Evolutionary conservation across 768 basidiomycete genomes (phyloP).

Genomic region (Leccinum subtestaceum): DNA sequence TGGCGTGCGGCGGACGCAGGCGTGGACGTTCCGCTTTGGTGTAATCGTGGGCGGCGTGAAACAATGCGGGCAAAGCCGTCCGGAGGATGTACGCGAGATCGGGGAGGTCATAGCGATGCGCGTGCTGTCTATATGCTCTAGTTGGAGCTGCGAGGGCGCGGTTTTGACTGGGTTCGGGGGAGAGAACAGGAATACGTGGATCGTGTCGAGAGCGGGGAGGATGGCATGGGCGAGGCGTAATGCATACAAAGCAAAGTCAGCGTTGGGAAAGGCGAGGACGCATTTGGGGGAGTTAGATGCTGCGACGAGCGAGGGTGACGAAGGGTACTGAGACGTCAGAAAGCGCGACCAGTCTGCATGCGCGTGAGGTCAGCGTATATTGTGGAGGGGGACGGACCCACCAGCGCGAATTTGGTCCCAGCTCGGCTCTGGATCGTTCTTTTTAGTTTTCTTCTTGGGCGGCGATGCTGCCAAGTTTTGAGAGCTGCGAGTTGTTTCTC

Average conservation of each 20-base stretch:
- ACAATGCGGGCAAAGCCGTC: slow-evolving; percentile 18
- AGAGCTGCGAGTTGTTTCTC: slow-evolving; percentile 23
- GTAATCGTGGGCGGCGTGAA: slow-evolving; percentile 7
- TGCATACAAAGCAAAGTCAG: slow-evolving; percentile 4
- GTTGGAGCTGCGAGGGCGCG: background rate
- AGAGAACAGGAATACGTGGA: slow-evolving; percentile 22
- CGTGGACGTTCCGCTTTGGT: slow-evolving; percentile 14
- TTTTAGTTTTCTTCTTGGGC: slow-evolving; percentile 29
- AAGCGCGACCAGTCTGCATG: slow-evolving; percentile 20
- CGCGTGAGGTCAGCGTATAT: background rate
- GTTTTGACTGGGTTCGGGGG: background rate
- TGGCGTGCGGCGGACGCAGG: background rate
- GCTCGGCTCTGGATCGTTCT: slow-evolving; percentile 16
- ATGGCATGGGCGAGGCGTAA: slow-evolving; percentile 21
- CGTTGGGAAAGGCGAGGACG: slow-evolving; percentile 8
- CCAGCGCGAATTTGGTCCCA: slow-evolving; percentile 25
- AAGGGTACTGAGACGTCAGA: slow-evolving; percentile 21
- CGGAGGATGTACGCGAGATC: slow-evolving; percentile 24
- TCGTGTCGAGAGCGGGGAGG: slow-evolving; percentile 16
- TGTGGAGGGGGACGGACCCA: background rate
- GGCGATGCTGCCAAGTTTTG: slow-evolving; percentile 19
- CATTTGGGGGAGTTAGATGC: slow-evolving; percentile 23
- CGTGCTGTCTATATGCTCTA: slow-evolving; percentile 15
- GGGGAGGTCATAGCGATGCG: slow-evolving; percentile 24
- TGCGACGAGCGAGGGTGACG: slow-evolving; percentile 21